Percentiles rank a stretch among this genome's conserved stretches.
phyloP scores from a whole-genome alignment of 2,329 filamentous ascomycete genomes.

The Fusarium piperis region DNA sequence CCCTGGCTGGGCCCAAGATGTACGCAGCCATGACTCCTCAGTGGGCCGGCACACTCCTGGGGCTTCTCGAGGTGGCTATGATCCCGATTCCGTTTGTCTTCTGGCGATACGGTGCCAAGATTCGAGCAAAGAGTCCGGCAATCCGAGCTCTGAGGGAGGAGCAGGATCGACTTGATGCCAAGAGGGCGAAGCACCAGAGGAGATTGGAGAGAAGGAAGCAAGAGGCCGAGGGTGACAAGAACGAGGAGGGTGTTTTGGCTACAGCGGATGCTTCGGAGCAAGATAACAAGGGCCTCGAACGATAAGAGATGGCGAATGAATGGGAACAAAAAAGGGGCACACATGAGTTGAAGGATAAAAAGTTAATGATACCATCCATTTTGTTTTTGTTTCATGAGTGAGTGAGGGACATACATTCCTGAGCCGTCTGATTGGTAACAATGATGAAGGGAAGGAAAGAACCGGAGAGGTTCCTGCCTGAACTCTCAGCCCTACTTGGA shows the following conservation, averaged over 20 bases:
- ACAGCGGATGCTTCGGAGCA: background rate
- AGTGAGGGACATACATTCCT: background rate
- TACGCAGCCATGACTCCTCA: constrained; percentile 75
- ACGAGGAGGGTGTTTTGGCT: constrained; percentile 20
- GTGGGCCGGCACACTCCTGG: constrained; percentile 82
- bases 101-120: constrained; percentile 68
- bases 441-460: background rate
- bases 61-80: constrained; percentile 75
- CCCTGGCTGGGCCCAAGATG: constrained; percentile 78
- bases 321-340: background rate
- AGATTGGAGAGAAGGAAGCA: constrained; percentile 30
- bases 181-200: constrained; percentile 45
- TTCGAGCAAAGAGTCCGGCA: constrained; percentile 61
- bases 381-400: background rate
- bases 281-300: background rate
- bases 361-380: background rate
- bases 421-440: background rate
- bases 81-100: constrained; percentile 86
- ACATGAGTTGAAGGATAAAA: background rate
- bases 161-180: constrained; percentile 49
- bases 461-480: background rate
- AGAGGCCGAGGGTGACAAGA: constrained; percentile 3
- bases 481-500: background rate
- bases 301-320: background rate
- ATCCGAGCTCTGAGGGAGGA: constrained; percentile 57